Evolutionary conservation across 2,329 filamentous ascomycete genomes (phyloP).

Genomic region (Cercospora beticola): DNA sequence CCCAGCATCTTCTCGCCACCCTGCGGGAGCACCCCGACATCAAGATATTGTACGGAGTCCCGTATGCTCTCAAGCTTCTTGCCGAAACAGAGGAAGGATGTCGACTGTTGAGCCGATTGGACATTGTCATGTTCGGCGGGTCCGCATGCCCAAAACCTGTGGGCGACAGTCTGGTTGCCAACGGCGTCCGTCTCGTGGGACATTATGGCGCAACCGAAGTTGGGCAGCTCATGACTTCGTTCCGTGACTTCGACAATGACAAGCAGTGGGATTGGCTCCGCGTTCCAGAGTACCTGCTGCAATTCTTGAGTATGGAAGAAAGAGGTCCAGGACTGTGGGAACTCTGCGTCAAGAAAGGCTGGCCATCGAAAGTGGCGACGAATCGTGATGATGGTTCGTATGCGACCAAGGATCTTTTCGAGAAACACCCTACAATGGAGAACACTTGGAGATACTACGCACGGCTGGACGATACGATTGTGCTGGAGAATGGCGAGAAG

Average conservation of each 20-base stretch:
- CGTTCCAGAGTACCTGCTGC: conserved; percentile 32
- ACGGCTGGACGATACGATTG: conserved; percentile 50
- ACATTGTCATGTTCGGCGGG: conserved; percentile 37
- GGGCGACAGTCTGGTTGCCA: conserved; percentile 36
- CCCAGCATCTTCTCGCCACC: conserved; percentile 34
- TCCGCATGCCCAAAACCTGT: conserved; percentile 38
- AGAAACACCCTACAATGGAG: conserved; percentile 40
- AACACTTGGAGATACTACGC: conserved; percentile 51
- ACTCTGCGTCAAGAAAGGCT: conserved; percentile 39
- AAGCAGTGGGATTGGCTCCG: conserved; percentile 60
- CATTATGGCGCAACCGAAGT: conserved; percentile 56
- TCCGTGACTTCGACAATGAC: conserved; percentile 51
- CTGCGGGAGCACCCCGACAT: conserved; percentile 42
- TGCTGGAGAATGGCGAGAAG: conserved; percentile 53
- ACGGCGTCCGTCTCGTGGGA: conserved; percentile 38
- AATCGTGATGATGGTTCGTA: conserved; percentile 48
- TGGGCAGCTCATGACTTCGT: conserved; percentile 62
- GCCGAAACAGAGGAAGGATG: conserved; percentile 57
- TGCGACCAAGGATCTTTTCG: conserved; percentile 32
- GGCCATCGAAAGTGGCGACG: conserved; percentile 37
- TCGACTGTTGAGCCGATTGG: conserved; percentile 28
- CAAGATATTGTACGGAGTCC: conserved; percentile 56
- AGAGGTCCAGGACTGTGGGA: conserved; percentile 42
- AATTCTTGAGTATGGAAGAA: conserved; percentile 30
- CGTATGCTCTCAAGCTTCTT: conserved; percentile 64